Base-by-base conservation (phyloP, 495 filamentous ascomycete species). In the Xylaria sp. region DNA sequence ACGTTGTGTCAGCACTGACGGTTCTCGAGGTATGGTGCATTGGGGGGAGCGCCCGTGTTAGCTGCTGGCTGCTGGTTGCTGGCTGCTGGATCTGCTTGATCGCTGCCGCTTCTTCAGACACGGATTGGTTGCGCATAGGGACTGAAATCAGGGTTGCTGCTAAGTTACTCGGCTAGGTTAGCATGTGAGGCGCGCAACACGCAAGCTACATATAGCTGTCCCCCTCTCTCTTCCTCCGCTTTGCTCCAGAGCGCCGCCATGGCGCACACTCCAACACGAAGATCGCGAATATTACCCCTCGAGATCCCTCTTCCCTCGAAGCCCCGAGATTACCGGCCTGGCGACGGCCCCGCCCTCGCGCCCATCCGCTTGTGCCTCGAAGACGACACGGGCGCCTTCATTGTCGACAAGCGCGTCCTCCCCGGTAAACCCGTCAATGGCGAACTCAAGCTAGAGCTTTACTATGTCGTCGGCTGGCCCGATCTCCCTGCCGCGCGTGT, bases 391-490 rank as follows among this genome's bases (percentile, higher is more conserved):
- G 80, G 80, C 43, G 84, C 81, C 21, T 85, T 82, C 70, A 85
- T 86, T 63, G 73, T 85, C 74, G 80, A 84, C 73, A 80, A 84
- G 55, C 75, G 79, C 68, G 74, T 85, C 29, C 67, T 81, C n/a
- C 82, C 82, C 14, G 65, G 72, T 19, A 63, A 66, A 11, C 57
- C 76, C 19, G 67, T 76, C 24, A 74, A 77, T 17, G 78, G 78
- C 24, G 79, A 81, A 5, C 66, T 73, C 35, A 73, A 75, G 37
- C 67, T 78, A 9, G 72, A 80, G 3, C 74, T 82, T 31, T 77
- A 80, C 71, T 86, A 86, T 35, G 63, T 82, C 11, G 77, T 86
- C 0, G 81, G 82, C 11, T 86, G 83, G 75, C 78, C 77, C 31
- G 83, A 85, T 57, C 68, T 80, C 8, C 84, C 84, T 2, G 76